Percentiles rank a stretch among this genome's conserved stretches.
Conservation (phyloP, 2,329 filamentous ascomycete species). For the Hyphodiscus sp. region DNA sequence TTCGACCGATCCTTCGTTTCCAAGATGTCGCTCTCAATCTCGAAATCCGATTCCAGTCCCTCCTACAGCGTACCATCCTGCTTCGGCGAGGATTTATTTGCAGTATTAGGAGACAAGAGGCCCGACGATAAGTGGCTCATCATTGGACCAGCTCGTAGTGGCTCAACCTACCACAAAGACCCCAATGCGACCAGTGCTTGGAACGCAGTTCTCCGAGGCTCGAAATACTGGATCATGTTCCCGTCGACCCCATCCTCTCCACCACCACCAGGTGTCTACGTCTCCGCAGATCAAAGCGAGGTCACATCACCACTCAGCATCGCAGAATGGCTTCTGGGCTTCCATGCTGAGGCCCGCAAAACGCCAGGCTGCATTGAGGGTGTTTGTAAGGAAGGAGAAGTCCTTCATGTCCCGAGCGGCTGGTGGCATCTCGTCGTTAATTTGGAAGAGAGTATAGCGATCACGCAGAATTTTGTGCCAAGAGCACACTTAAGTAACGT, state of each 20-base stretch:
- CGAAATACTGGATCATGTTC: slow-evolving; percentile 99
- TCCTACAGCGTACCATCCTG: slow-evolving; percentile 74
- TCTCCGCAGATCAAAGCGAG: slow-evolving; percentile 83
- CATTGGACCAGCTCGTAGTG: slow-evolving; percentile 77
- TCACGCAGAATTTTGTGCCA: slow-evolving; percentile 95
- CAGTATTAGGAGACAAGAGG: slow-evolving; percentile 67
- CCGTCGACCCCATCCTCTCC: slow-evolving; percentile 49
- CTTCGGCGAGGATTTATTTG: slow-evolving; percentile 83
- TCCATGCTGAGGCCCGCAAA: slow-evolving; percentile 74
- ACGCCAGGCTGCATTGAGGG: slow-evolving; percentile 78
- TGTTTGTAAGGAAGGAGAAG: slow-evolving; percentile 76
- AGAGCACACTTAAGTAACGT: slow-evolving; percentile 63
- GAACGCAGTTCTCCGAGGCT: slow-evolving; percentile 86
- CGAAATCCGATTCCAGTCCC: slow-evolving; percentile 38
- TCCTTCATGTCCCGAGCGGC: slow-evolving; percentile 85
- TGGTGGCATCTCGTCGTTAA: slow-evolving; percentile 99
- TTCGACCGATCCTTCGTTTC: slow-evolving; percentile 84
- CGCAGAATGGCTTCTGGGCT: slow-evolving; percentile 90
- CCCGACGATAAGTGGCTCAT: slow-evolving; percentile 93
- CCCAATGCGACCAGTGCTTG: slow-evolving; percentile 72
- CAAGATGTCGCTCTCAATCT: slow-evolving; percentile 71
- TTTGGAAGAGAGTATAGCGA: slow-evolving; percentile 72
- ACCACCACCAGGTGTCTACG: slow-evolving; percentile 77
- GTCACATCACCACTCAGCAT: slow-evolving; percentile 92
- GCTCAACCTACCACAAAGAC: slow-evolving; percentile 91